phyloP scores from a whole-genome alignment of 2,329 filamentous ascomycete genomes.

The Cercospora canescens region DNA sequence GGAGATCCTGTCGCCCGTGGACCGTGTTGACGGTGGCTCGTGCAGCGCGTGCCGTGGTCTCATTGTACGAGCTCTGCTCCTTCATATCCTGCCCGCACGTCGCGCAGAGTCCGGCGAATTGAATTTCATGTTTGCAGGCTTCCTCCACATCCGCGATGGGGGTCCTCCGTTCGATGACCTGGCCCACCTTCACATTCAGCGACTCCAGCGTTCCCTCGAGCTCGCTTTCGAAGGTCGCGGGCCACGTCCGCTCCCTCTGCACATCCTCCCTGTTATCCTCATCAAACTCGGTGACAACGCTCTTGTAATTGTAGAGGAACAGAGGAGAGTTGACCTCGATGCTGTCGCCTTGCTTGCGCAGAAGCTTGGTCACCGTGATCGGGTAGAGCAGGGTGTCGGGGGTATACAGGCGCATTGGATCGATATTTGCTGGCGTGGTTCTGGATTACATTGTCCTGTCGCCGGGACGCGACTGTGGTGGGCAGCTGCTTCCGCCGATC shows the following conservation, averaged over 20 bases:
- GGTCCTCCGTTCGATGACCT: slow-evolving; percentile 57
- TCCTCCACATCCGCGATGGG: slow-evolving; percentile 78
- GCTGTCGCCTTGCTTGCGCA: slow-evolving; percentile 72
- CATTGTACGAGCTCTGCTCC: slow-evolving; percentile 74
- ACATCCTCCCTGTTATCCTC: slow-evolving; percentile 67
- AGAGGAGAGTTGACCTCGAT: slow-evolving; percentile 76
- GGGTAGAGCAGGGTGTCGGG: slow-evolving; percentile 74
- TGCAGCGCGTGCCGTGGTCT: slow-evolving; percentile 73
- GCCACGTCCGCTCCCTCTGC: slow-evolving; percentile 67
- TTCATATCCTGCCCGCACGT: slow-evolving; percentile 97
- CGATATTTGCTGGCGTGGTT: slow-evolving; percentile 2
- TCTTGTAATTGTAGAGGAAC: slow-evolving; percentile 85
- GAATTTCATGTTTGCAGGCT: slow-evolving; percentile 84
- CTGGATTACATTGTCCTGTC: slow-evolving; percentile 28
- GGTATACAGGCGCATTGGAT: slow-evolving; percentile 51
- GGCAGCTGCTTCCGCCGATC: neutral
- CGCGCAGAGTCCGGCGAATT: slow-evolving; percentile 87
- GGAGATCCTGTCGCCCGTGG: slow-evolving; percentile 85
- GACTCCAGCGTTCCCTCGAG: slow-evolving; percentile 74
- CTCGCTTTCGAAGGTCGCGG: slow-evolving; percentile 78
- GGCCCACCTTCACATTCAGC: slow-evolving; percentile 72
- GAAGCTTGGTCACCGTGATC: slow-evolving; percentile 84
- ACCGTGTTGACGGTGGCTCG: slow-evolving; percentile 93
- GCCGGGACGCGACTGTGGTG: slow-evolving; percentile 16
- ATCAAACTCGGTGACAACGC: slow-evolving; percentile 65